phyloP scores from a whole-genome alignment of 208 protist species.

The Blastocrithidia nonstop region DNA sequence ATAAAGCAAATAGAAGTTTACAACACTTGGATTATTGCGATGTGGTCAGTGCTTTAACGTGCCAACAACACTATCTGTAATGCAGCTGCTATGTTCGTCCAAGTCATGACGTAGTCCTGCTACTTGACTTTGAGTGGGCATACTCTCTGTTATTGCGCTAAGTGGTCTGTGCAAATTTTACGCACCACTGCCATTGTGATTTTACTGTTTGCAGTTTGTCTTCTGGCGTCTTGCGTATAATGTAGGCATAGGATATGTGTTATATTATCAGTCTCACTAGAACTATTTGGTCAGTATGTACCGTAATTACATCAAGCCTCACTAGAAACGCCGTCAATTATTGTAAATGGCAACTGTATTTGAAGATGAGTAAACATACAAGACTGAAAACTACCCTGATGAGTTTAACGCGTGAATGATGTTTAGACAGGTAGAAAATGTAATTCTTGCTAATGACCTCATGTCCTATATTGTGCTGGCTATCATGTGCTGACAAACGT shows the following conservation, averaged over 20 bases:
- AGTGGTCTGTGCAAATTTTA: constrained; percentile 27
- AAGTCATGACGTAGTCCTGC: constrained; percentile 32
- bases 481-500: constrained; percentile 36
- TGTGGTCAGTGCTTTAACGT: constrained; percentile 37
- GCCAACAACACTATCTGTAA: constrained; percentile 54
- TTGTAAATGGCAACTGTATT: constrained; percentile 45
- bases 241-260: constrained; percentile 75
- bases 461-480: constrained; percentile 66
- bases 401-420: constrained; percentile 91
- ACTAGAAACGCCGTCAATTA: constrained; percentile 9
- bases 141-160: constrained; percentile 10
- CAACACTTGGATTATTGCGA: constrained; percentile 17
- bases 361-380: constrained; percentile 24
- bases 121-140: constrained; percentile 35
- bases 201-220: constrained; percentile 72
- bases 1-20: background rate
- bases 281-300: constrained; percentile 27
- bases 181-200: constrained; percentile 25
- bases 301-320: constrained; percentile 6
- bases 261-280: constrained; percentile 70
- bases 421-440: constrained; percentile 86
- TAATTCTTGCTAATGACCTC: constrained; percentile 87
- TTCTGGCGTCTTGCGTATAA: constrained; percentile 92
- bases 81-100: constrained; percentile 18
- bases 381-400: constrained; percentile 35